These are phyloP conservation scores for Pecoramyces ruminantium DNA, from an alignment of 192 early-diverging fungal genomes.

Conservation along the genomic window DNA sequence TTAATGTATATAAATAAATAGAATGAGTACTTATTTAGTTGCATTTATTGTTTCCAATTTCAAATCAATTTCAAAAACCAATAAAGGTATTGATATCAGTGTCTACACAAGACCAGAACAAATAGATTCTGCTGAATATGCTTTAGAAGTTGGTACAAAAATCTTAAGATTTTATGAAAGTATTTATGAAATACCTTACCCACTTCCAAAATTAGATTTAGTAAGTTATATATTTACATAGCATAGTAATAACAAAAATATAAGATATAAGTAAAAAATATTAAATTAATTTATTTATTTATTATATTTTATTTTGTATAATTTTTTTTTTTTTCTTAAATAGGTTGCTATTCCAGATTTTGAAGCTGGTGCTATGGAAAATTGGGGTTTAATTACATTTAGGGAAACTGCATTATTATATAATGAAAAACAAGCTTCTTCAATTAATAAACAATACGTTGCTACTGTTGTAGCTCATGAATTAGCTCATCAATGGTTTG, in stretches of 20 bases:
- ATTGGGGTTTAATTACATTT: conserved; percentile 94
- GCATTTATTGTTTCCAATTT: conserved; percentile 36
- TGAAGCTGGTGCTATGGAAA: conserved; percentile 43
- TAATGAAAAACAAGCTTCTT: conserved; percentile 58
- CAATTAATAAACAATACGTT: conserved; percentile 61
- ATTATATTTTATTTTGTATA: no score
- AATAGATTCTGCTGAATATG: conserved; percentile 67
- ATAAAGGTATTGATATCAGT: conserved; percentile 54
- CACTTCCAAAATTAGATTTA: conserved; percentile 57
- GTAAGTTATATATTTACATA: not conserved
- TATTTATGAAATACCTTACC: conserved; percentile 73
- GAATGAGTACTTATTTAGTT: conserved; percentile 45
- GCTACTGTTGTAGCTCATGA: conserved; percentile 86
- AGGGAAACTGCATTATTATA: conserved; percentile 66
- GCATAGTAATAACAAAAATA: no score
- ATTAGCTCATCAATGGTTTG: conserved; percentile 46
- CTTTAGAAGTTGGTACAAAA: conserved; percentile 57
- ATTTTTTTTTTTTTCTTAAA: no score
- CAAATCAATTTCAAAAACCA: conserved; percentile 7
- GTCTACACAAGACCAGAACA: conserved; percentile 71
- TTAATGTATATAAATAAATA: not conserved
- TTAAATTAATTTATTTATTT: no score
- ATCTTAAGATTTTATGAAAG: conserved; percentile 70
- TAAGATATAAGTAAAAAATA: no score
- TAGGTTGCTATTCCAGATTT: conserved; percentile 82